Evolutionary conservation across 2,329 filamentous ascomycete species (phyloP).

Genomic region (Penicillium sp.): DNA sequence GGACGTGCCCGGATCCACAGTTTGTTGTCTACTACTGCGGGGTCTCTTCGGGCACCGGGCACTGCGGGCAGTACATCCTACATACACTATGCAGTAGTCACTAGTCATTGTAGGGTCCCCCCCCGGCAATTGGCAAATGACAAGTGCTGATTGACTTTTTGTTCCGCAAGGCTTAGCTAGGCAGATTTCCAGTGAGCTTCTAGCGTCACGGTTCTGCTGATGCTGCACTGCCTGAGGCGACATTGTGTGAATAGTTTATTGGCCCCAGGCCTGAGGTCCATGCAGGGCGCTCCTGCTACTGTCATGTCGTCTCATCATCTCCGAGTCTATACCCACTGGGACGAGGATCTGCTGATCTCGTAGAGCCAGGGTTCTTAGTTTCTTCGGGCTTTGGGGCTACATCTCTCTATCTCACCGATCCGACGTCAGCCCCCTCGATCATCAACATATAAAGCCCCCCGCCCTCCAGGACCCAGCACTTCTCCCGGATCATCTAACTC

Average conservation of each 20-base stretch:
- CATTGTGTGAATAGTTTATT: not conserved
- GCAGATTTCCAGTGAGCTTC: conserved; percentile 8
- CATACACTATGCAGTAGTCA: too few species aligned
- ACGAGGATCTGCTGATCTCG: not conserved
- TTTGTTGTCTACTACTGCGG: not conserved
- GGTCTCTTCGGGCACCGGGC: not conserved
- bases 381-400: not conserved
- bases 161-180: conserved; percentile 20
- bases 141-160: not conserved
- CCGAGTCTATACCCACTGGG: not conserved
- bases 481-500: not conserved
- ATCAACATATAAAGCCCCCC: not conserved
- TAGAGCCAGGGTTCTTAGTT: not conserved
- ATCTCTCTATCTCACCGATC: not conserved
- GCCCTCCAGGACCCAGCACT: not conserved
- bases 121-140: not conserved
- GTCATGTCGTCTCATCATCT: not conserved
- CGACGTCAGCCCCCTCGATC: conserved; percentile 1
- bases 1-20: not conserved
- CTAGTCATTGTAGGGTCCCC: too few species aligned
- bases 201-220: not conserved
- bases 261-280: not conserved
- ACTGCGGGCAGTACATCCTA: too few species aligned
- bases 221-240: not conserved
- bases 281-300: not conserved